These are phyloP conservation scores for Nakazawaea ernobii DNA, from an alignment of 805 yeast species.

Conservation along the genomic window DNA sequence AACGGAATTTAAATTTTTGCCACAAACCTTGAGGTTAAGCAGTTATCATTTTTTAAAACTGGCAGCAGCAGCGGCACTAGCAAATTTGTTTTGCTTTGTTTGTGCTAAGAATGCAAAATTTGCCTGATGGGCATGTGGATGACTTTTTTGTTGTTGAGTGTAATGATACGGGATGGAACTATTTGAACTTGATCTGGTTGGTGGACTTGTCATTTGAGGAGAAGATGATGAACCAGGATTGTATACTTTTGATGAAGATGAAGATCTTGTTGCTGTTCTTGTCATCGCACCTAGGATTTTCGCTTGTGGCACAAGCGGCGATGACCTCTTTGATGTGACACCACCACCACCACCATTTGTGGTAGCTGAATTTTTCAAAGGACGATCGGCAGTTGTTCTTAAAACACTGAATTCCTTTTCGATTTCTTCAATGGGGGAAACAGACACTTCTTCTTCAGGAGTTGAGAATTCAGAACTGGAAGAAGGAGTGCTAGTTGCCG, in stretches of 20 bases:
- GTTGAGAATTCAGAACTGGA: constrained; percentile 1
- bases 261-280: neutral
- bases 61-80: constrained; percentile 18
- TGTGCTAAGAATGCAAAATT: constrained; percentile 11
- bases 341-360: neutral
- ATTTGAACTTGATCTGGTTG: constrained; percentile 5
- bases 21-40: too few relatives aligned
- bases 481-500: neutral
- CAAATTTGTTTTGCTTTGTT: constrained; percentile 13
- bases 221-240: neutral
- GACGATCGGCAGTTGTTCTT: neutral
- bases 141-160: constrained; percentile 10
- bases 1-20: too few relatives aligned
- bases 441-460: constrained; percentile 2
- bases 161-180: constrained; percentile 5
- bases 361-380: neutral
- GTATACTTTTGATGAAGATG: neutral
- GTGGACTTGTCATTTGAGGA: neutral
- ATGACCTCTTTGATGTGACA: neutral
- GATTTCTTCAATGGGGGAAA: neutral
- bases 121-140: constrained; percentile 9
- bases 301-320: neutral
- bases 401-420: neutral
- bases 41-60: constrained; percentile 10
- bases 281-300: neutral